These are phyloP conservation scores for Lasiosphaeria miniovina DNA, from an alignment of 495 filamentous ascomycete species.

Conservation along the genomic window DNA sequence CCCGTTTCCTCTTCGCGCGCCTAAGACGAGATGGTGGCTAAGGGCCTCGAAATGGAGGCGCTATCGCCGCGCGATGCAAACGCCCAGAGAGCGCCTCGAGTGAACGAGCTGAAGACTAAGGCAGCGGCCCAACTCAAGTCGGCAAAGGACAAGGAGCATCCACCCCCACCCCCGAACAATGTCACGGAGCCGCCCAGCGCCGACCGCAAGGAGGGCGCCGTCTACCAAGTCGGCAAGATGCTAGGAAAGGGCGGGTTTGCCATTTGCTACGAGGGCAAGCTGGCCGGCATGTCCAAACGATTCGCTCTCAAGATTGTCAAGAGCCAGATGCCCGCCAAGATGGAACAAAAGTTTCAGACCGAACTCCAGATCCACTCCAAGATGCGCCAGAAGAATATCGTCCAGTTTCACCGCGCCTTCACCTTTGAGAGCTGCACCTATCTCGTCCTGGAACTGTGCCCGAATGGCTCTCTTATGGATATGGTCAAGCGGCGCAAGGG, in stretches of 20 bases:
- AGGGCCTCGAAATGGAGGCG: conserved; percentile 59
- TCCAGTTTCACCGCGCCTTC: conserved; percentile 92
- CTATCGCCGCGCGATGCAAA: conserved; percentile 72
- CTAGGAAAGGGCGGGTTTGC: conserved; percentile 95
- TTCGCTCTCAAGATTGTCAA: conserved; percentile 90
- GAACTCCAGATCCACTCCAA: conserved; percentile 98
- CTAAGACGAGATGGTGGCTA: conserved; percentile 30
- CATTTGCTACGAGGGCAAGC: conserved; percentile 76
- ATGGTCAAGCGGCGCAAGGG: conserved; percentile 88
- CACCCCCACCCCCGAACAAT: conserved; percentile 71
- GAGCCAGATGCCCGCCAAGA: conserved; percentile 77
- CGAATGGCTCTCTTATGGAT: conserved; percentile 97
- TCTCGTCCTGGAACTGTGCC: conserved; percentile 89
- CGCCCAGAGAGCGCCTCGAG: conserved; percentile 43
- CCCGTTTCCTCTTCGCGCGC: conserved; percentile 2
- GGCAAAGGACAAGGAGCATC: conserved; percentile 65
- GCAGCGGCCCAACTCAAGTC: conserved; percentile 51
- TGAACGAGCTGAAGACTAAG: conserved; percentile 54
- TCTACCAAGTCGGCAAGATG: conserved; percentile 77
- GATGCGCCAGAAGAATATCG: conserved; percentile 90
- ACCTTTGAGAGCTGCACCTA: conserved; percentile 85
- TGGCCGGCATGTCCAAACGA: conserved; percentile 59
- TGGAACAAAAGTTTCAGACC: conserved; percentile 95
- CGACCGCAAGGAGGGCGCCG: conserved; percentile 63
- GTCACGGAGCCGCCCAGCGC: conserved; percentile 67